Evolutionary conservation across 139 green algal species (phyloP).

Genomic region (Edaphochlamys debaryana): DNA sequence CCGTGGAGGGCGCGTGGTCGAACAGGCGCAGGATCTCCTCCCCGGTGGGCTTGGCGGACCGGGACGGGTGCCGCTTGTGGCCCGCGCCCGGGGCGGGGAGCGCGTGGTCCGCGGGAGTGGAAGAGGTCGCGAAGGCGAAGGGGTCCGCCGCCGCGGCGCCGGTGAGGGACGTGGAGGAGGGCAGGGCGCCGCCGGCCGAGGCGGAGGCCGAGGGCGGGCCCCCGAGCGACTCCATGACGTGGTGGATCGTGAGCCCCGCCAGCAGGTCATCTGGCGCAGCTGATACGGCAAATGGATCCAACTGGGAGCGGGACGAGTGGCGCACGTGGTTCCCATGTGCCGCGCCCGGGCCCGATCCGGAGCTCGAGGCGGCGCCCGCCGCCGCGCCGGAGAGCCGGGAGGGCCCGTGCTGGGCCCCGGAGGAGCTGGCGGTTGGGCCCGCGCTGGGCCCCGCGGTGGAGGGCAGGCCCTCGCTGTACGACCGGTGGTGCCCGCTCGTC

Average conservation of each 20-base stretch:
- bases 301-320: neutral
- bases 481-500: conserved; percentile 4
- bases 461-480: conserved; percentile 21
- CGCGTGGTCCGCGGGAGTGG: neutral
- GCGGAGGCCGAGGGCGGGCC: neutral
- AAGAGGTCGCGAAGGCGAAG: conserved; percentile 8
- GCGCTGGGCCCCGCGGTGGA: no score
- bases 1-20: conserved; percentile 11
- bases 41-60: neutral
- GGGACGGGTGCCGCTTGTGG: conserved; percentile 24
- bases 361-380: no score
- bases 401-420: neutral
- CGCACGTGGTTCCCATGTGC: neutral
- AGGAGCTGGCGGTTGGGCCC: no score
- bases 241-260: conserved; percentile 41
- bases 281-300: conserved; percentile 2
- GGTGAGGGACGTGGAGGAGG: neutral
- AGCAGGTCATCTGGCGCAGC: conserved; percentile 10
- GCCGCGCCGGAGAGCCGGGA: neutral
- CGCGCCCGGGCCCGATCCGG: no score
- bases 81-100: neutral
- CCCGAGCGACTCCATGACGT: conserved; percentile 10
- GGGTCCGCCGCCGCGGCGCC: neutral
- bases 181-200: neutral
- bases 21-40: conserved; percentile 38